Evolutionary conservation across 352 stramenopile species (phyloP), one percentile per base, ranked within the genome.

Genomic region (Pythium angustatum): DNA sequence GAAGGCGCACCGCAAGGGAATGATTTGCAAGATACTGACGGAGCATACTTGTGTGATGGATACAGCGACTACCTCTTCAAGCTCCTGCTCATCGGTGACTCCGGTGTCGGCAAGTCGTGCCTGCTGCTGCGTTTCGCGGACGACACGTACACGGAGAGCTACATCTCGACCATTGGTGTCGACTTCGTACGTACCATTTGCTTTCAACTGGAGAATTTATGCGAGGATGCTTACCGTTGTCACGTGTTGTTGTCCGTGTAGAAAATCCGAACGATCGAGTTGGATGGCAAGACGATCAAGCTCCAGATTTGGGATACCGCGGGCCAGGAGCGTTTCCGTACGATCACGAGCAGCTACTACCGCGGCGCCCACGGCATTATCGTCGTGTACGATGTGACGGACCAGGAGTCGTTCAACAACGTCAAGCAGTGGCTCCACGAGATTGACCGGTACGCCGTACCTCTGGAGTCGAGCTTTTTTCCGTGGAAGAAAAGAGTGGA

Each of bases 221-320:
- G n/a, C n/a, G n/a, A n/a, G n/a, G 38, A 21, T 44, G 15, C 38
- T 44, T 15, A 44, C 2, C 38, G 8, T 14, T 7, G 22, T 2
- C 50, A 43, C 43, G 2, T 44, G 40, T 41, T 17, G 24, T 26
- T 9, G 19, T 30, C 17, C 14, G 10, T 34, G 45, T 40, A 94
- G 87, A 99, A 99, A 97, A 99, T 99, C 81, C 96, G 97, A 73
- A 99, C 97, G 47, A 99, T 99, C 68, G 95, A 99, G 71, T 77
- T 99, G 52, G 98, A 99, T 74, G 96, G 93, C 66, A 99, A 99
- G 85, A 99, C 94, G 54, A 98, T 99, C 83, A 99, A 99, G 86
- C 88, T 99, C 43, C 97, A 99, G 87, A 99, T 99, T 87, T 99
- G 98, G 98, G 98, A 99, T 81, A 99, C 98, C 26, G 98, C 98